Conservation (phyloP, 345 rosid species). For the Trapa bicornis region DNA sequence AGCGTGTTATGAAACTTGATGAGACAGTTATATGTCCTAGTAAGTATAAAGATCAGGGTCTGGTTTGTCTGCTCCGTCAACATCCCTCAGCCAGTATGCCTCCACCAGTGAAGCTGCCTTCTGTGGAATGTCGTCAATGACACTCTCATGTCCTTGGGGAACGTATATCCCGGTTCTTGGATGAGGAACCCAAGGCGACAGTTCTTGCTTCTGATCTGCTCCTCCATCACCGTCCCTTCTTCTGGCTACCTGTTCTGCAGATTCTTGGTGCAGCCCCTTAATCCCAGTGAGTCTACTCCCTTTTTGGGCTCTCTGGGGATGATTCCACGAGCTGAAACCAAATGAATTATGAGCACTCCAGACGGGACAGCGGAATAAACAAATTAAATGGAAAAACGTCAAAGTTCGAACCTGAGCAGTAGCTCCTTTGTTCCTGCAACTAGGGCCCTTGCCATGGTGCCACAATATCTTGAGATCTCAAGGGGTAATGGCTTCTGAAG, state of each 20-base stretch:
- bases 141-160: slow-evolving; percentile 13
- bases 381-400: not conserved
- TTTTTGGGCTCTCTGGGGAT: not conserved
- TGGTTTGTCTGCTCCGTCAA: slow-evolving; percentile 3
- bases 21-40: not conserved
- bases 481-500: not conserved
- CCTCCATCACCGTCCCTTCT: not conserved
- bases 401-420: slow-evolving; percentile 1
- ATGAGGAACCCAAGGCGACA: slow-evolving; percentile 10
- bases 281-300: not conserved
- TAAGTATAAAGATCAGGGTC: not conserved
- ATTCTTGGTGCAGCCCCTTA: not conserved
- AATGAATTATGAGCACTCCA: not conserved
- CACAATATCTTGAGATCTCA: not conserved
- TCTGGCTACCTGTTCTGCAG: not conserved
- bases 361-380: no score
- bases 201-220: not conserved
- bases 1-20: not conserved
- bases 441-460: slow-evolving; percentile 3
- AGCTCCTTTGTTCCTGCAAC: slow-evolving; percentile 2
- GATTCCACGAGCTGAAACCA: not conserved
- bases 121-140: slow-evolving; percentile 10
- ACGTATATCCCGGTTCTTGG: slow-evolving; percentile 13
- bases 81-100: slow-evolving; percentile 12
- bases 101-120: slow-evolving; percentile 9